Percentiles rank a stretch among this genome's conserved stretches.
phyloP scores from a whole-genome alignment of 352 stramenopile species.

The Globisporangium cystogenes region DNA sequence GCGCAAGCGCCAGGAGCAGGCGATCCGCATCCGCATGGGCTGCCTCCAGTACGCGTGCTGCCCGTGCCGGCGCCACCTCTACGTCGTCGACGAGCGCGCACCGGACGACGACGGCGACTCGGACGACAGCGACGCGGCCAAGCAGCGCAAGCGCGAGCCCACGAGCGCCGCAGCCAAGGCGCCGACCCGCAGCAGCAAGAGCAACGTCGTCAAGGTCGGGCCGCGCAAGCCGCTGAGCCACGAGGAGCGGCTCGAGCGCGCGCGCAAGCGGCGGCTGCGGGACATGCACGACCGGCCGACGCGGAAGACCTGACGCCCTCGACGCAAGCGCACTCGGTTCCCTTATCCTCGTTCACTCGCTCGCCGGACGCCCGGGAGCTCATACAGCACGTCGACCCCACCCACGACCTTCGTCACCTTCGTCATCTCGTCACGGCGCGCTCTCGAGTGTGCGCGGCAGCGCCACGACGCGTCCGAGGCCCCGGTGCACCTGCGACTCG shows the following conservation, averaged over 20 bases:
- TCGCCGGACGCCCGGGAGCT: not conserved
- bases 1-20: slow-evolving; percentile 49
- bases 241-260: slow-evolving; percentile 57
- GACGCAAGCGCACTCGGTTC: too few species aligned
- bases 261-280: slow-evolving; percentile 45
- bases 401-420: too few species aligned
- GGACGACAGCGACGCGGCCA: slow-evolving; percentile 23
- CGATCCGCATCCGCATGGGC: slow-evolving; percentile 59
- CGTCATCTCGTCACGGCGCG: too few species aligned
- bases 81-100: slow-evolving; percentile 44
- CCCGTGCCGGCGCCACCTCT: slow-evolving; percentile 47
- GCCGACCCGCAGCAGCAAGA: slow-evolving; percentile 13
- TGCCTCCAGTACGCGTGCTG: slow-evolving; percentile 63
- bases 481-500: slow-evolving; percentile 53
- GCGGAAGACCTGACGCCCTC: slow-evolving; percentile 34
- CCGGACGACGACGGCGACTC: slow-evolving; percentile 27
- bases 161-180: slow-evolving; percentile 9
- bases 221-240: slow-evolving; percentile 60
- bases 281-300: slow-evolving; percentile 70
- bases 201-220: slow-evolving; percentile 50
- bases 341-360: too few species aligned
- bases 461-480: slow-evolving; percentile 43
- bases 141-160: slow-evolving; percentile 9
- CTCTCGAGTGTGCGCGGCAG: slow-evolving; percentile 9
- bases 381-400: not conserved